Evolutionary conservation across 2,329 filamentous ascomycete genomes (phyloP).

Genomic region (Pseudogymnoascus verrucosus): DNA sequence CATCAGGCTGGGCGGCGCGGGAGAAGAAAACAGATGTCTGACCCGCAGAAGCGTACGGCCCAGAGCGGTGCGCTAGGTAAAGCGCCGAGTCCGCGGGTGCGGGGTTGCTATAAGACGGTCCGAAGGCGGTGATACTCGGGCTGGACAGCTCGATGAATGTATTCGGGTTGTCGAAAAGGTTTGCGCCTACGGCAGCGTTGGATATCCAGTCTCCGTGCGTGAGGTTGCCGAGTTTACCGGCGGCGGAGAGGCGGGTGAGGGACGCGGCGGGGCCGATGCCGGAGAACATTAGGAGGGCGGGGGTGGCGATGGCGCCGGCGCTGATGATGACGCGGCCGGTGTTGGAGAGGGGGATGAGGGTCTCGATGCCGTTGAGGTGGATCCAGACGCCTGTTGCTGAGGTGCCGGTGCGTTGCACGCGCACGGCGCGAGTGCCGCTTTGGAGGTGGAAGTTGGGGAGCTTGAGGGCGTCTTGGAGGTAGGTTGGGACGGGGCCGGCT

Average conservation of each 20-base stretch:
- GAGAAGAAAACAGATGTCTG: conserved; percentile 48
- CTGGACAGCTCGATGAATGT: conserved; percentile 42
- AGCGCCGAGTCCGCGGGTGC: conserved; percentile 34
- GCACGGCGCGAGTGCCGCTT: conserved; percentile 36
- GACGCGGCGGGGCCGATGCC: conserved; percentile 37
- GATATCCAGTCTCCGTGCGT: conserved; percentile 37
- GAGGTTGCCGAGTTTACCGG: conserved; percentile 29
- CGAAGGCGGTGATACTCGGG: conserved; percentile 38
- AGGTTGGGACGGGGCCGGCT: conserved; percentile 41
- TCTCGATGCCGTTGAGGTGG: conserved; percentile 25
- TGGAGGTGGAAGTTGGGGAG: conserved; percentile 37
- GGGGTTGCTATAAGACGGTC: conserved; percentile 38
- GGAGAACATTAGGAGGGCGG: conserved; percentile 43
- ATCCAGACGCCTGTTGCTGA: conserved; percentile 37
- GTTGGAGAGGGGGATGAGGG: conserved; percentile 15
- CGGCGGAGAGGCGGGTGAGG: conserved; percentile 26
- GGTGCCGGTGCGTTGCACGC: conserved; percentile 34
- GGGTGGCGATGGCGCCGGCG: conserved; percentile 42
- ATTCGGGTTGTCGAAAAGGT: conserved; percentile 49
- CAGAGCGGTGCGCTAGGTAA: conserved; percentile 41
- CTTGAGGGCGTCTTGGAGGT: conserved; percentile 39
- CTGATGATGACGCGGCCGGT: conserved; percentile 36
- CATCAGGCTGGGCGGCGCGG: conserved; percentile 35
- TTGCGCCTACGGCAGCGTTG: conserved; percentile 40
- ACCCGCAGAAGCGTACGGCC: conserved; percentile 45